Percentiles rank a stretch among this genome's conserved stretches.
Evolutionary conservation across 495 filamentous ascomycete genomes (phyloP).

Genomic region (Neurospora sp.): DNA sequence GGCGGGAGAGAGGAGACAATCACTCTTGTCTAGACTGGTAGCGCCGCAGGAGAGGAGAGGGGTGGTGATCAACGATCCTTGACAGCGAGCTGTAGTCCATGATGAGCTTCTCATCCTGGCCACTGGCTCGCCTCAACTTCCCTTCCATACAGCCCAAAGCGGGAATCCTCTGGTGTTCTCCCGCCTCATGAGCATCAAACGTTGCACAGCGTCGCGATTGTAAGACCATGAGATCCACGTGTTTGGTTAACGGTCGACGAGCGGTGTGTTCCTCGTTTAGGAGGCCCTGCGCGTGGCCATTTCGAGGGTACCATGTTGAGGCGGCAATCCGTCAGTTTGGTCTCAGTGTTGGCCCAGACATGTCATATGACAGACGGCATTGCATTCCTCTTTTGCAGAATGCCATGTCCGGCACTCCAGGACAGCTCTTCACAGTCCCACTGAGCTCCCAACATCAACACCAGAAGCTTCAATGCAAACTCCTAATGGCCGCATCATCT

Average conservation of each 20-base stretch:
- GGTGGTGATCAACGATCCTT: too few relatives aligned
- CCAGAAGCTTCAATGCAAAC: neutral
- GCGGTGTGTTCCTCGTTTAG: neutral
- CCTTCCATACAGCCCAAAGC: neutral
- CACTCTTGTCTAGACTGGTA: neutral
- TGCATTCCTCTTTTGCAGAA: neutral
- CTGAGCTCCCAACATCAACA: too few relatives aligned
- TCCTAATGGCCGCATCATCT: neutral
- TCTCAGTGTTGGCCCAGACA: neutral
- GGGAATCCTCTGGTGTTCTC: neutral
- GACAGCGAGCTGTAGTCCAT: neutral
- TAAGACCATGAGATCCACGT: neutral
- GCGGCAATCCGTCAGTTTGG: neutral
- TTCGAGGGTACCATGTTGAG: neutral
- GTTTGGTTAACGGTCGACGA: neutral
- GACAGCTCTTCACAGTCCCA: neutral
- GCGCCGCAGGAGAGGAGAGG: neutral
- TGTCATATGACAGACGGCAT: neutral
- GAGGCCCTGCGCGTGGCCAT: neutral
- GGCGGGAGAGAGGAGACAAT: neutral
- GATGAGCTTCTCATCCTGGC: neutral
- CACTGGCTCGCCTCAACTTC: neutral
- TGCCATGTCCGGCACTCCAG: neutral
- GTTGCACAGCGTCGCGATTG: neutral
- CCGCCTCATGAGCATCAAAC: neutral